Conservation (phyloP, 441 rosid genomes). For the Rhodomyrtus psidioides region DNA sequence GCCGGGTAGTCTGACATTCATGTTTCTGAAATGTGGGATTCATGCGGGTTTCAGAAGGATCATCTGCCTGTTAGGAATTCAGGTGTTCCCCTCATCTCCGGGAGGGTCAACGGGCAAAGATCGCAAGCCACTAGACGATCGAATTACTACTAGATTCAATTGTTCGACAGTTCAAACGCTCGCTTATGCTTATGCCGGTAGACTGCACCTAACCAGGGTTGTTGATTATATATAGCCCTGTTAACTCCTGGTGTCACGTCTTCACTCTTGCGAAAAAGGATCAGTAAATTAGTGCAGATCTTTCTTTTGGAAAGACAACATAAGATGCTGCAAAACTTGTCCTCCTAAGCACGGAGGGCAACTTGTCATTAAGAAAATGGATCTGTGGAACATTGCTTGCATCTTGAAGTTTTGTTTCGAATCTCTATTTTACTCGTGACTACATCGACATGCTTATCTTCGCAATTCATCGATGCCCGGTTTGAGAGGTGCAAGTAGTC, state of each 20-base stretch:
- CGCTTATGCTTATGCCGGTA: background rate
- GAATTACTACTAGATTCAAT: background rate
- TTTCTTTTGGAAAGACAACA: background rate
- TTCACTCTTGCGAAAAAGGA: background rate
- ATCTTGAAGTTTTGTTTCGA: no score
- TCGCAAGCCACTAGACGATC: background rate
- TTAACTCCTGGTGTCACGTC: background rate
- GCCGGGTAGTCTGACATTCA: background rate
- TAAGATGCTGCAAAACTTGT: background rate
- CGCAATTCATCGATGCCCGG: background rate
- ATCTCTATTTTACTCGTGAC: background rate
- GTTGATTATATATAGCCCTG: background rate
- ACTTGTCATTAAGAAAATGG: no score
- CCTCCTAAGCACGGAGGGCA: no score
- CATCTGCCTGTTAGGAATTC: background rate
- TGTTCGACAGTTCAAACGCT: background rate
- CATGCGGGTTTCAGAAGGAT: background rate
- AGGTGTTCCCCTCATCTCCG: background rate
- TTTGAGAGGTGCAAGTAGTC: background rate
- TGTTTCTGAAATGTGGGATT: background rate
- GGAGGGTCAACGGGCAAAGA: background rate
- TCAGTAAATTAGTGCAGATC: background rate
- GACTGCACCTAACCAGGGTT: background rate
- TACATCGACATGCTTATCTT: background rate
- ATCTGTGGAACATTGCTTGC: no score